These are phyloP conservation scores for Knufia petricola DNA, from an alignment of 2,329 filamentous ascomycete species.

Conservation along the genomic window DNA sequence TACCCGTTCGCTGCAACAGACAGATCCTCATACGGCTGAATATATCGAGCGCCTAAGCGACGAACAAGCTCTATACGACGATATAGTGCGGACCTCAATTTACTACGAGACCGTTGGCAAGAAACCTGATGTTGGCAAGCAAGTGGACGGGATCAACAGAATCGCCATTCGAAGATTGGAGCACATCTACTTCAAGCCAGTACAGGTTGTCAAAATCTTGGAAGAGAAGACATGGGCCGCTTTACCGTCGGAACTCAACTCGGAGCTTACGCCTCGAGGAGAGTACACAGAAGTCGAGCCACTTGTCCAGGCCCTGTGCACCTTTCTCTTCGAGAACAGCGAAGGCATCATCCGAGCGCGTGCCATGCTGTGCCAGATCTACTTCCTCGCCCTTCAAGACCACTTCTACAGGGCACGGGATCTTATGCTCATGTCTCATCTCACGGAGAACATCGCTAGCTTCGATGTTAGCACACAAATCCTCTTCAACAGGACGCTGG, in stretches of 20 bases:
- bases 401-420: conserved; percentile 96
- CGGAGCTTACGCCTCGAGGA: conserved; percentile 66
- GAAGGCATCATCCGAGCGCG: conserved; percentile 93
- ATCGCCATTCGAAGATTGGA: conserved; percentile 89
- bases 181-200: conserved; percentile 98
- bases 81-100: conserved; percentile 76
- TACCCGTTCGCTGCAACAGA: conserved; percentile 89
- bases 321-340: conserved; percentile 87
- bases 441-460: conserved; percentile 92
- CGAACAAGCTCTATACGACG: conserved; percentile 81
- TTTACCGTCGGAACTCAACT: conserved; percentile 61
- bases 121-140: conserved; percentile 53
- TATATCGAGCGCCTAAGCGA: conserved; percentile 94
- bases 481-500: conserved; percentile 94
- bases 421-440: conserved; percentile 99
- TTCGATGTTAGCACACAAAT: conserved; percentile 98
- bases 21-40: conserved; percentile 96
- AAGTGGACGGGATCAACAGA: conserved; percentile 83
- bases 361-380: conserved; percentile 97
- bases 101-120: conserved; percentile 78
- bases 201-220: conserved; percentile 83
- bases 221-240: conserved; percentile 91
- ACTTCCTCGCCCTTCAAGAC: conserved; percentile 94
- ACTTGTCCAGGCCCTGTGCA: conserved; percentile 80
- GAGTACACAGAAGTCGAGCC: conserved; percentile 58